Percentiles rank a stretch among this genome's conserved stretches.
phyloP scores from a whole-genome alignment of 139 green algal genomes.

The Yamagishiella unicocca region DNA sequence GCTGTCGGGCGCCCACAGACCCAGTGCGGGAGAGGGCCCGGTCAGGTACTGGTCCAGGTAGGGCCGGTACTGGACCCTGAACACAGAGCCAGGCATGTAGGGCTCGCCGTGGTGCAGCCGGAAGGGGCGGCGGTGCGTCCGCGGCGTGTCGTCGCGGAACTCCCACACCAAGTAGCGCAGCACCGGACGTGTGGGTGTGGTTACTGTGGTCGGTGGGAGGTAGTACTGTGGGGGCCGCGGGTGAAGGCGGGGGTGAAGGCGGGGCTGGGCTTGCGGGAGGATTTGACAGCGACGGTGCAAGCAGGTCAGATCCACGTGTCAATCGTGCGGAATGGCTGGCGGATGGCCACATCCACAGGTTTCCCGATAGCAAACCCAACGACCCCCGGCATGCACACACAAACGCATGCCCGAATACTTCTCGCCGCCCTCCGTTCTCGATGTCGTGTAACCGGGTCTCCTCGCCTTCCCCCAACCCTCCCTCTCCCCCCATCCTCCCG shows the following conservation, averaged over 20 bases:
- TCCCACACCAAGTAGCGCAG: neutral
- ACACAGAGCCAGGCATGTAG: neutral
- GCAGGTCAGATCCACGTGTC: neutral
- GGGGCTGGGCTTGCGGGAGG: neutral
- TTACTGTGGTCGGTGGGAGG: no score
- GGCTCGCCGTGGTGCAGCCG: neutral
- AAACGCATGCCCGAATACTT: neutral
- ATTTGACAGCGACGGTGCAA: neutral
- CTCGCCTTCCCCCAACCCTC: neutral
- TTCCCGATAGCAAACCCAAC: neutral
- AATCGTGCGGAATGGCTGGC: neutral
- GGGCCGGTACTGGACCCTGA: neutral
- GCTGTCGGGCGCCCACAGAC: neutral
- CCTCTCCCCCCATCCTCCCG: neutral
- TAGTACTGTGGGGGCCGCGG: neutral
- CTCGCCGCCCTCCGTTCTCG: neutral
- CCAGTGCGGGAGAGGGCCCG: neutral
- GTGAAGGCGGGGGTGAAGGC: neutral
- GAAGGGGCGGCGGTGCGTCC: neutral
- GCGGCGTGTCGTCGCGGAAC: neutral
- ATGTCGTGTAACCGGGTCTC: neutral
- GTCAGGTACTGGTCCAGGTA: neutral
- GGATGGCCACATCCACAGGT: neutral
- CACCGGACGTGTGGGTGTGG: neutral
- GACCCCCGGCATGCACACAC: neutral